Evolutionary conservation across 495 filamentous ascomycete species (phyloP), one percentile per base, ranked within the genome.

Genomic region (Daldinia loculata): DNA sequence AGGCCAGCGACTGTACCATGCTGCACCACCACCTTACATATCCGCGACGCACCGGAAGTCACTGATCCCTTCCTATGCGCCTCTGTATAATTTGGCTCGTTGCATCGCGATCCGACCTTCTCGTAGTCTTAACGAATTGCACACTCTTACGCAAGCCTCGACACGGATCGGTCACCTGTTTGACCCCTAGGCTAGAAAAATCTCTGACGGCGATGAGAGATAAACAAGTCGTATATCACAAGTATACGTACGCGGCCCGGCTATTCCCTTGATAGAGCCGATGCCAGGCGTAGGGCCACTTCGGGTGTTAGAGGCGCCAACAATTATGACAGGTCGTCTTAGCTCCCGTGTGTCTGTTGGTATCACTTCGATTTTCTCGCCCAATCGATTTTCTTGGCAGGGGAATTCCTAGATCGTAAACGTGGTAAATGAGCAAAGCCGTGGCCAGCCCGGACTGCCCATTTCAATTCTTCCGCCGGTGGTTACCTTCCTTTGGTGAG

Each of bases 1-100:
- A 74, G 74, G 70, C 72, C 67, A 63, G 71, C 66, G 55, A 59
- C 59, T 64, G 60, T 63, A 67, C 66, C 53, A 68, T 70, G 66
- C 61, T 67, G 60, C 72, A 71, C 58, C 72, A 71, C 58, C 53
- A 69, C 72, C 72, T 68, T 71, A 65, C 72, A 75, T 74, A 71
- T 74, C 75, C 73, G 65, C 67, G 66, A 67, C 71, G 70, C 63
- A 62, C 66, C 55, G 52, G 60, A 66, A 75, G 69, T 65, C 51
- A 58, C n/a, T 66, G 29, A 56, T 63, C 64, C 67, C 71, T 73
- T 71, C 64, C 61, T 56, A 66, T 72, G 67, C 69, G 39, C 56
- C 61, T 64, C 67, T 65, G 30, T 64, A 36, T 58, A 50, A 36
- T 73, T 59, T 48, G 34, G 50, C 61, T 41, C 66, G 27, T 39